Percentiles rank a stretch among this genome's conserved stretches.
phyloP scores from a whole-genome alignment of 2,329 filamentous ascomycete species.

The Xylariales sp. region DNA sequence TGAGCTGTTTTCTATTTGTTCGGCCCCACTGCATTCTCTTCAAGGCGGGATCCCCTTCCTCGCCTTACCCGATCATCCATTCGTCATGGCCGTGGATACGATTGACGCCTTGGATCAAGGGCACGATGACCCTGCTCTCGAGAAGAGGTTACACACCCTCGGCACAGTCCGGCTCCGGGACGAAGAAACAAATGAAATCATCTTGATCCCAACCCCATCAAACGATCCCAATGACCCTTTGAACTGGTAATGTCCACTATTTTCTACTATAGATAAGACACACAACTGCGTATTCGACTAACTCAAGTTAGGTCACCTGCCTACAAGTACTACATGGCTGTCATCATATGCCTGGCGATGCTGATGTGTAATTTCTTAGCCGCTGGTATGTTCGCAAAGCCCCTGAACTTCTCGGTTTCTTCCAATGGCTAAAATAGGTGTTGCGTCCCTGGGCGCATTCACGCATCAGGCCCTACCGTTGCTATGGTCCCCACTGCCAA shows the following conservation, averaged over 20 bases:
- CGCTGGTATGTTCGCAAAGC: constrained; percentile 30
- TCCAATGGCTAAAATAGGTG: too few species aligned
- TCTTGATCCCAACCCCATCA: constrained; percentile 26
- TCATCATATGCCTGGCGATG: constrained; percentile 47
- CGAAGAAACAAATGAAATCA: constrained; percentile 32
- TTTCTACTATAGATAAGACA: too few species aligned
- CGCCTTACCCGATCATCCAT: too few species aligned
- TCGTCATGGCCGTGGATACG: constrained; percentile 7
- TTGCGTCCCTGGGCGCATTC: too few species aligned
- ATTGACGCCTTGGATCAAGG: too few species aligned
- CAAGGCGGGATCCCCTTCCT: too few species aligned
- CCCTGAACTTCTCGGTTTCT: constrained; percentile 1
- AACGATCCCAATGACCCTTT: constrained; percentile 32
- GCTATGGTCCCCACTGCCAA: constrained; percentile 42
- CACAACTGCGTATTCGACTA: too few species aligned
- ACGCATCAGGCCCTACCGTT: constrained; percentile 42
- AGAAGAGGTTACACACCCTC: constrained; percentile 21
- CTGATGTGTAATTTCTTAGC: constrained; percentile 53
- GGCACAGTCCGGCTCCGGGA: constrained; percentile 38
- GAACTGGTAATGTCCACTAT: too few species aligned
- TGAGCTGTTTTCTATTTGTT: too few species aligned
- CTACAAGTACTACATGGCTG: constrained; percentile 46
- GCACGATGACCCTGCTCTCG: too few species aligned
- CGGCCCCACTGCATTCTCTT: too few species aligned
- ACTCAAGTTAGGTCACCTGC: constrained; percentile 37